Percentiles rank a stretch among this genome's conserved stretches.
These are phyloP conservation scores for Colletotrichum zoysiae DNA, from an alignment of 2,329 filamentous ascomycete species.

Conservation along the genomic window DNA sequence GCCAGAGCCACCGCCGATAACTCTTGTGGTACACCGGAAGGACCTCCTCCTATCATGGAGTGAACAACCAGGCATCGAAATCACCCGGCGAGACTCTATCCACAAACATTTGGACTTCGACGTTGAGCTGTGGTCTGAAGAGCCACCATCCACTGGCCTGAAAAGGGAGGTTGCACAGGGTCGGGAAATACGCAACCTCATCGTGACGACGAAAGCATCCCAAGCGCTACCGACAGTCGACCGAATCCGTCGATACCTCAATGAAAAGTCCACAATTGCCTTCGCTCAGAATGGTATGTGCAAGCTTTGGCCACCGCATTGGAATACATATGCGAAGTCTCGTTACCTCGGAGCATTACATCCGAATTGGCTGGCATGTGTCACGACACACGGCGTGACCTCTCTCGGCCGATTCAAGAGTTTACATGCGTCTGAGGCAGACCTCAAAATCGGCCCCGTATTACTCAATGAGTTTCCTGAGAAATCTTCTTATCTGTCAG, in stretches of 20 bases:
- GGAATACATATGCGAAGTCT: conserved; percentile 56
- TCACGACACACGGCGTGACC: conserved; percentile 69
- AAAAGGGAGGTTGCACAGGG: conserved; percentile 56
- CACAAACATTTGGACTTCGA: conserved; percentile 57
- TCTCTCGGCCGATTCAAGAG: conserved; percentile 64
- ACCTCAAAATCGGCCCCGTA: conserved; percentile 62
- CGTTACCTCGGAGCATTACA: conserved; percentile 53
- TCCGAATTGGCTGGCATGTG: conserved; percentile 80
- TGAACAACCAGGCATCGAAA: conserved; percentile 57
- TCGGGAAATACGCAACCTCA: conserved; percentile 74
- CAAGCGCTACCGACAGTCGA: conserved; percentile 73
- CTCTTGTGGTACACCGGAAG: conserved; percentile 79
- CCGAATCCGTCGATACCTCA: conserved; percentile 71
- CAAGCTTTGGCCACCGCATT: conserved; percentile 67
- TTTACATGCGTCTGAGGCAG: conserved; percentile 64
- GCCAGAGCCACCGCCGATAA: conserved; percentile 75
- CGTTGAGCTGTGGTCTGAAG: conserved; percentile 68
- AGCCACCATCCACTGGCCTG: conserved; percentile 52
- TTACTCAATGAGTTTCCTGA: conserved; percentile 45
- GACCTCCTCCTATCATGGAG: conserved; percentile 64
- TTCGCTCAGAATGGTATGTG: conserved; percentile 94
- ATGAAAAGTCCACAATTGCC: conserved; percentile 76
- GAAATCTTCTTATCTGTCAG: conserved; percentile 54
- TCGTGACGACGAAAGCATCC: conserved; percentile 82
- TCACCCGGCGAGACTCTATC: conserved; percentile 52